These are phyloP conservation scores for Coniochaeta sp. DNA, from an alignment of 2,329 filamentous ascomycete genomes.

Conservation along the genomic window DNA sequence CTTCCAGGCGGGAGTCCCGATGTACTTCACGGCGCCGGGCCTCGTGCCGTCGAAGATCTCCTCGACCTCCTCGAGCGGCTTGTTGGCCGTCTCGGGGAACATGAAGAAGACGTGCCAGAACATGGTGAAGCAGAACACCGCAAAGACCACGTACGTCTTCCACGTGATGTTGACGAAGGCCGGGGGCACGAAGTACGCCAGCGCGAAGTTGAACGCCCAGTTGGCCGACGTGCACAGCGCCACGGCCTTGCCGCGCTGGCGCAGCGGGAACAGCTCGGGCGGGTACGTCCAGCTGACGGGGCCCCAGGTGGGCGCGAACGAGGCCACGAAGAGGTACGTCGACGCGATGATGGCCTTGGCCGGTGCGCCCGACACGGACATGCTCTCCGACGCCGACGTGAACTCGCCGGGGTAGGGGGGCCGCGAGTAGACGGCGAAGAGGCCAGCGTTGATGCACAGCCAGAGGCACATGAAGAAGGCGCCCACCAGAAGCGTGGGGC, in stretches of 20 bases:
- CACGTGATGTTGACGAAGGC: slow-evolving; percentile 29
- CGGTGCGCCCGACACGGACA: slow-evolving; percentile 37
- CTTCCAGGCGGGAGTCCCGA: slow-evolving; percentile 35
- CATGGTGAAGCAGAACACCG: slow-evolving; percentile 24
- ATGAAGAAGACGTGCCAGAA: slow-evolving; percentile 23
- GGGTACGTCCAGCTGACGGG: slow-evolving; percentile 37
- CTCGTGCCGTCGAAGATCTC: slow-evolving; percentile 25
- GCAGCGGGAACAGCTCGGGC: slow-evolving; percentile 38
- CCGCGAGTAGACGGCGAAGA: slow-evolving; percentile 35
- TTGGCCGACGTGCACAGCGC: slow-evolving; percentile 25
- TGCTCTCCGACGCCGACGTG: slow-evolving; percentile 34
- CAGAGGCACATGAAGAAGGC: slow-evolving; percentile 54
- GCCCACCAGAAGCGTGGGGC: slow-evolving; percentile 57
- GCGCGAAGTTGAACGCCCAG: slow-evolving; percentile 33
- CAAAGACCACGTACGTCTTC: slow-evolving; percentile 26
- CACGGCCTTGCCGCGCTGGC: slow-evolving; percentile 28
- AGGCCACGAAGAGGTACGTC: slow-evolving; percentile 57
- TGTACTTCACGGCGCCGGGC: slow-evolving; percentile 26
- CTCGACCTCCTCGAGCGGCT: slow-evolving; percentile 24
- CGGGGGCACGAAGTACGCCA: slow-evolving; percentile 29
- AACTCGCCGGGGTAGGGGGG: slow-evolving; percentile 24
- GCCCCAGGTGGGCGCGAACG: slow-evolving; percentile 37
- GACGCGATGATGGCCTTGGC: slow-evolving; percentile 56
- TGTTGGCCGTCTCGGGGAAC: slow-evolving; percentile 27
- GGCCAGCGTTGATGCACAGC: slow-evolving; percentile 36